Conservation (phyloP, 495 filamentous ascomycete genomes). For the Penicillium ucsense region DNA sequence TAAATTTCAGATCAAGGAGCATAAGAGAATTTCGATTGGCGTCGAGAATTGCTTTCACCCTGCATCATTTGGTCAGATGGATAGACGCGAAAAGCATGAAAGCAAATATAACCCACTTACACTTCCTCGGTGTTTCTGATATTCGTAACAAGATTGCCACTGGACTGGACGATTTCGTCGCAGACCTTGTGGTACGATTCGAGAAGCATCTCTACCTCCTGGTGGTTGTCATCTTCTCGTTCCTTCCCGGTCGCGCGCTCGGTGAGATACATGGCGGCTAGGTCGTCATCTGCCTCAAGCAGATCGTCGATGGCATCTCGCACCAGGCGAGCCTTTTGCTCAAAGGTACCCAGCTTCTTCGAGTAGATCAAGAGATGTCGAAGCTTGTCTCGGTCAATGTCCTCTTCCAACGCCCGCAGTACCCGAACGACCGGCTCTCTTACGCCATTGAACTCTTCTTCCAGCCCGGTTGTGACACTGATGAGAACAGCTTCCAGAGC, state of each 20-base stretch:
- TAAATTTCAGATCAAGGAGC: slow-evolving; percentile 94
- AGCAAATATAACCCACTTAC: slow-evolving; percentile 38
- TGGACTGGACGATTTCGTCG: slow-evolving; percentile 94
- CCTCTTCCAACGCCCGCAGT: slow-evolving; percentile 84
- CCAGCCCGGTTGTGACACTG: slow-evolving; percentile 70
- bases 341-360: slow-evolving; percentile 92
- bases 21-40: slow-evolving; percentile 96
- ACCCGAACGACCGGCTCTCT: slow-evolving; percentile 85
- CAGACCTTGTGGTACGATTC: slow-evolving; percentile 97
- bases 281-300: slow-evolving; percentile 93
- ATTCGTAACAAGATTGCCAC: slow-evolving; percentile 84
- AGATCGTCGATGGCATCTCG: slow-evolving; percentile 93
- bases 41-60: slow-evolving; percentile 93
- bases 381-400: slow-evolving; percentile 91
- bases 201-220: slow-evolving; percentile 91
- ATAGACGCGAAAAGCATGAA: not conserved
- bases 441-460: slow-evolving; percentile 87
- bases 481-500: slow-evolving; percentile 47
- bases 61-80: slow-evolving; percentile 21
- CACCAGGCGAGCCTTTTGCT: slow-evolving; percentile 91
- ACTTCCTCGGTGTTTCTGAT: slow-evolving; percentile 99
- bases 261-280: slow-evolving; percentile 88
- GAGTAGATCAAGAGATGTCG: slow-evolving; percentile 83
- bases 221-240: slow-evolving; percentile 79
- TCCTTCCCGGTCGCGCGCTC: slow-evolving; percentile 69